A percentile compares a stretch with the other conserved stretches of the same genome.
Conservation (phyloP, 306 rosid species). For the Trifolium pratense region DNA sequence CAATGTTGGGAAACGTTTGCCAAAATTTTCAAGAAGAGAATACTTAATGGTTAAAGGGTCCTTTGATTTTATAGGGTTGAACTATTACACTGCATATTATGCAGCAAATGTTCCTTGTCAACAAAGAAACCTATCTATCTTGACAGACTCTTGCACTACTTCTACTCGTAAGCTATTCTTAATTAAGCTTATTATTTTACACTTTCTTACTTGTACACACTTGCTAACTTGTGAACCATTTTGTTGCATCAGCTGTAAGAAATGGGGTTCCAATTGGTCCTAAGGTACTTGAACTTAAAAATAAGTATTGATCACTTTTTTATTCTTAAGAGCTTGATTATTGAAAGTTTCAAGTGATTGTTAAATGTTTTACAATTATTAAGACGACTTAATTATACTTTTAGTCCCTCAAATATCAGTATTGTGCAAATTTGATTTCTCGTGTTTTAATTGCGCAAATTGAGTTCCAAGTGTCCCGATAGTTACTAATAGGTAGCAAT, state of each 20-base stretch:
- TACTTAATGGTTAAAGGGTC: conserved; percentile 55
- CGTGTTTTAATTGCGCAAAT: no score
- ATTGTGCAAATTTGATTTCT: background rate
- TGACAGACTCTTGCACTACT: conserved; percentile 45
- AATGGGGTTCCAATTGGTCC: conserved; percentile 57
- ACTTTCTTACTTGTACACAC: background rate
- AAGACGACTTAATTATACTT: background rate
- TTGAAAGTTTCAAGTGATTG: background rate
- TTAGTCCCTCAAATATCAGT: background rate
- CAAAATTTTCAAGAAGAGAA: conserved; percentile 51
- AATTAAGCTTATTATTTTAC: conserved; percentile 1
- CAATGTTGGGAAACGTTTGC: conserved; percentile 51
- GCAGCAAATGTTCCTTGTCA: conserved; percentile 44
- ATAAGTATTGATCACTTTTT: background rate
- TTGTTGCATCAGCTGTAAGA: conserved; percentile 42
- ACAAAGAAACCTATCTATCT: conserved; percentile 14
- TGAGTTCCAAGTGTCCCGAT: no score
- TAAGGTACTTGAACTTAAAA: conserved; percentile 45
- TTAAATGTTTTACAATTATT: no score
- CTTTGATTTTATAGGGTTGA: conserved; percentile 65
- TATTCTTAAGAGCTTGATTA: background rate
- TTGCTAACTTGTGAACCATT: conserved; percentile 15
- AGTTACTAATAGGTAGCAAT: no score
- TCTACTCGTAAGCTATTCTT: conserved; percentile 42
- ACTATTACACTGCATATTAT: conserved; percentile 62